Evolutionary conservation across 257 asterid genomes (phyloP), one percentile per base, ranked within the genome.

Genomic region (Oldenlandia corymbosa): DNA sequence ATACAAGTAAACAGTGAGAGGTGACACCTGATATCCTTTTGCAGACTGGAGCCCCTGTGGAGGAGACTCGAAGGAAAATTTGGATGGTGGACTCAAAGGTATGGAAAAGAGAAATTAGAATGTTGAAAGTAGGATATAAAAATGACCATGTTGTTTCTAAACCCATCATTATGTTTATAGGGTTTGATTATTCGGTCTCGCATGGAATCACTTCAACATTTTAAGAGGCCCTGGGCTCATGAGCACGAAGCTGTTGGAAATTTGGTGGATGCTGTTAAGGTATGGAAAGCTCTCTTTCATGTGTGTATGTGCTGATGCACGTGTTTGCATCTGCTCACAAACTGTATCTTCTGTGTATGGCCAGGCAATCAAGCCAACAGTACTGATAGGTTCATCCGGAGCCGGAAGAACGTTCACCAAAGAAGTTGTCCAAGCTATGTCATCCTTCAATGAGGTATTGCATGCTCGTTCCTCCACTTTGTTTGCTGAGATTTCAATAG

Each of bases 331-430:
- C 30, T 53, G n/a, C 16, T 43, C 28, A 30, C 46, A 5, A 20
- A 27, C 14, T 46, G 16, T 16, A 50, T 27, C 59, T 75, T 46
- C 67, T 24, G n/a, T 72, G 20, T 58, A 54, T 64, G 60, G 7
- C 60, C 85, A 89, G 97, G 80, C 87, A 57, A 87, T 90, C 67
- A 90, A 79, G 73, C 97, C 97, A 56, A 87, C 97, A 1, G 79
- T 90, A 60, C 79, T 90, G 73, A 90, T 90, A 64, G 97, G 97
- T 74, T 87, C 97, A 18, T 90, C 97, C 2, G 97, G 97, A 79
- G 97, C 87, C 64, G 97, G 97, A 67, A 76, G 78, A 81, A 90
- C 96, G 5, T 90, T 90, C 64, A 90, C 96, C 4, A 82, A 87
- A 78, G 96, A 90, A 73, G 95, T 90, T 64, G 83, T 90, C 42